These are phyloP conservation scores for Candida maesae DNA, from an alignment of 805 yeast genomes.

Conservation along the genomic window DNA sequence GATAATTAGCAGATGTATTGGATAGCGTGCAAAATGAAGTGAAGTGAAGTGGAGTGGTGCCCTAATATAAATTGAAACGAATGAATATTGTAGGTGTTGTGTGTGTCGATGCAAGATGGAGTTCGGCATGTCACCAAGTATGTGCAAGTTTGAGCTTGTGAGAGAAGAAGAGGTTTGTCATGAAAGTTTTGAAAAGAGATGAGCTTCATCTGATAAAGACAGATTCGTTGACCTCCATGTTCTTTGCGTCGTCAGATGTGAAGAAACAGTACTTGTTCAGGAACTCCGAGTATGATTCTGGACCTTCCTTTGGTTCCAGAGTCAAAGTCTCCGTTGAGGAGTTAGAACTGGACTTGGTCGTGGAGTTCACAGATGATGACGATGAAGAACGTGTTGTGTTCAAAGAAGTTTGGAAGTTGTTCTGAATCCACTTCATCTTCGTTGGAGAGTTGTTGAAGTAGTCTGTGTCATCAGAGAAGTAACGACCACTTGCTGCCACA, in stretches of 20 bases:
- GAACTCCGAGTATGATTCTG: slow-evolving; percentile 21
- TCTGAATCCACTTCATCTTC: slow-evolving; percentile 9
- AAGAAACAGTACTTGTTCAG: slow-evolving; percentile 28
- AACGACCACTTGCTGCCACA: slow-evolving; percentile 21
- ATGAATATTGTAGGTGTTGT: no score
- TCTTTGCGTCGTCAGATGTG: slow-evolving; percentile 19
- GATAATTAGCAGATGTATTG: no score
- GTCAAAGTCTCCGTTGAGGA: slow-evolving; percentile 5
- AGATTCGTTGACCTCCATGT: slow-evolving; percentile 9
- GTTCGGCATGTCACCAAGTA: no score
- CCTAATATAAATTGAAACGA: no score
- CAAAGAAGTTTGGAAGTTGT: slow-evolving; percentile 9
- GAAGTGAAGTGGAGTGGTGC: no score
- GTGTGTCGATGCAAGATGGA: no score
- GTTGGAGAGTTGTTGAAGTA: slow-evolving; percentile 22
- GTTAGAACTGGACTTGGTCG: slow-evolving; percentile 6
- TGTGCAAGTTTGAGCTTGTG: not conserved
- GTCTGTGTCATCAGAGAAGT: slow-evolving; percentile 28
- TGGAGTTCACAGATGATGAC: slow-evolving; percentile 5
- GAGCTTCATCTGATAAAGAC: slow-evolving; percentile 12
- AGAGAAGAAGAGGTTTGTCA: not conserved
- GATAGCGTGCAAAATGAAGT: no score
- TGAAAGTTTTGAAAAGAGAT: not conserved
- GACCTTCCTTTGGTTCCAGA: not conserved
- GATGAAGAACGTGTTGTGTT: slow-evolving; percentile 7